Base-by-base conservation (phyloP, 2,329 filamentous ascomycete genomes). In the Colletotrichum sidae region DNA sequence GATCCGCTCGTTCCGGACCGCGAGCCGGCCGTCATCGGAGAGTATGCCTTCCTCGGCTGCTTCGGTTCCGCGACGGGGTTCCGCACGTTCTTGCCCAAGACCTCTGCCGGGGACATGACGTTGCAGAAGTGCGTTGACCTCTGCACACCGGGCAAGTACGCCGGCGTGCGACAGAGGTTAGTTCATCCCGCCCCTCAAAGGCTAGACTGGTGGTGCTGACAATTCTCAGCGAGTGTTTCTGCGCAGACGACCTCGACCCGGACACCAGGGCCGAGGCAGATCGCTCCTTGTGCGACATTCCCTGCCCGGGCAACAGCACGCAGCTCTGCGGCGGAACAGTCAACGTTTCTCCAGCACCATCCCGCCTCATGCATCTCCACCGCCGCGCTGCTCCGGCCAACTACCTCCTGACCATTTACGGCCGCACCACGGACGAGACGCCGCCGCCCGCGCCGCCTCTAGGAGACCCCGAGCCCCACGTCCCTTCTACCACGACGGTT, bases 391-490 rank as follows among this genome's bases (percentile, higher is more conserved):
- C 70, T 3, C 72, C 75, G 4, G 67, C 69, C 0, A 67, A 69
- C 45, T 69, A 75, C 44, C 75, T 83, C 7, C 74, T 84, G 15
- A 83, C 78, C 2, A 71, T 84, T 11, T 85, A 84, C 72, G 80
- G 74, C 49, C 72, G 76, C 59, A 67, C 80, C 11, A 64, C 68
- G 33, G 69, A 71, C 38, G 73, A 77, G 37, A 64, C 65, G 4
- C 67, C 68, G 37, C 76, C 70, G 37, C 73, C 69, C 1, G 72
- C 61, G 4, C 80, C 81, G 1, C 80, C 80, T 1, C 25, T 69
- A 51, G 67, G 67, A 12, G 65, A 68, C 71, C 69, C 2, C 72
- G 72, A 67, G 71, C 72, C 15, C 69, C 74, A 70, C 17, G 74
- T 73, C 74, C 63, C 46, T 5, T 57, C 59, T 6, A 66, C 63